Conservation (phyloP, 192 early-diverging fungal species). For the Coemansia sp. region DNA sequence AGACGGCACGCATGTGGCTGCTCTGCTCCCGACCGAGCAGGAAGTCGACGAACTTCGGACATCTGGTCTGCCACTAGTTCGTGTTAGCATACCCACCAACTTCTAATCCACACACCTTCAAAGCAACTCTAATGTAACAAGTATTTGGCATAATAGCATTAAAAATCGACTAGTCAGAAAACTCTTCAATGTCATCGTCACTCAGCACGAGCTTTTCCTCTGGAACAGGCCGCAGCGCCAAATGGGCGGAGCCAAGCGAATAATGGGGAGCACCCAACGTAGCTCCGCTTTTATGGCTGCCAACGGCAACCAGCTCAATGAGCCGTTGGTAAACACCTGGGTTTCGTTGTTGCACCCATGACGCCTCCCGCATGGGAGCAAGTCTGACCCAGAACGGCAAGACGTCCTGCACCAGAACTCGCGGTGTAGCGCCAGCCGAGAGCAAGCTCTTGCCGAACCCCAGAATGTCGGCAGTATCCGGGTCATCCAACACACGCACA, state of each 20-base stretch:
- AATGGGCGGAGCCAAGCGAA: not conserved
- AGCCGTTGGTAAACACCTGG: not conserved
- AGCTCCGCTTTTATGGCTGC: not conserved
- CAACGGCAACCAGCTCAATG: not conserved
- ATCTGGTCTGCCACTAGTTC: slow-evolving; percentile 14
- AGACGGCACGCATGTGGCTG: slow-evolving; percentile 6
- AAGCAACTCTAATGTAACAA: not conserved
- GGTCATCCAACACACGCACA: slow-evolving; percentile 10
- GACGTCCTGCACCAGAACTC: slow-evolving; percentile 10
- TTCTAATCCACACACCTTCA: not conserved
- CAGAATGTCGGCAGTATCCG: slow-evolving; percentile 6
- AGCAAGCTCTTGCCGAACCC: slow-evolving; percentile 10
- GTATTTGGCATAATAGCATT: not conserved
- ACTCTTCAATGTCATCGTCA: slow-evolving; percentile 50
- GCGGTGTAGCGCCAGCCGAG: not conserved
- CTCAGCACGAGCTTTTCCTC: slow-evolving; percentile 33
- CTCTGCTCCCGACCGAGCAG: slow-evolving; percentile 9
- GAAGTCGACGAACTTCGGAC: slow-evolving; percentile 17
- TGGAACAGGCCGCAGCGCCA: not conserved
- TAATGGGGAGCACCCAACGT: not conserved
- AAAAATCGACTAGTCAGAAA: slow-evolving; percentile 26
- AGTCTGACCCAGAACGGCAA: slow-evolving; percentile 32
- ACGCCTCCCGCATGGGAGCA: not conserved
- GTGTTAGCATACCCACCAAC: not conserved
- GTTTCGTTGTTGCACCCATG: not conserved